Evolutionary conservation across 805 yeast species (phyloP), one percentile per base, ranked within the genome.

Genomic region (Candida tammaniensis): DNA sequence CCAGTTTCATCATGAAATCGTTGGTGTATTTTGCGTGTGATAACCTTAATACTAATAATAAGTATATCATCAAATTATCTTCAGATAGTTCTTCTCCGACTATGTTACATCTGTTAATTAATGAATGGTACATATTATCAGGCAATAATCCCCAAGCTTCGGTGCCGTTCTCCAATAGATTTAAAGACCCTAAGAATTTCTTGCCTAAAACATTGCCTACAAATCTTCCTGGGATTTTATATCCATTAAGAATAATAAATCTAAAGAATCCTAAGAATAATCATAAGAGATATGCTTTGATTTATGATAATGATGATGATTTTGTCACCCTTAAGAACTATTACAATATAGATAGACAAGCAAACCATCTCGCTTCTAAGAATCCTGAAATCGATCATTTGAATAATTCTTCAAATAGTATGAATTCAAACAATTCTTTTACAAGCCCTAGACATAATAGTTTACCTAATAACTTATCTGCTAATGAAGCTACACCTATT

Each of bases 121-220:
- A 59, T 41, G 64, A 60, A 37, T 61, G 67, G 67, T 55, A 57
- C 41, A 28, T 55, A 13, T 48, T 61, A 4, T 50, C 57, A 24
- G 59, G 61, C 2, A 47, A 22, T 31, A 55, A 16, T 23, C n/a
- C n/a, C n/a, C n/a, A n/a, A n/a, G n/a, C n/a, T n/a, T n/a, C n/a
- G n/a, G n/a, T n/a, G n/a, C n/a, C n/a, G n/a, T 17, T 27, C 30
- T 17, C 21, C 31, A n/a, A 27, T 27, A n/a, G 3, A 21, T 28
- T 11, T 5, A 28, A 28, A 6, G 6, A 14, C 18, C n/a, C 19
- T 13, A 23, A 23, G 4, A 18, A 27, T 27, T 10, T 19, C n/a
- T 18, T 18, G 11, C 60, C 60, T 5, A 39, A 44, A 7, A 57
- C 65, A 0, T 43, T 60, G 15, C 64, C 66, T 1, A 34, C 18